These are phyloP conservation scores for Penicillium hesseltinei DNA, from an alignment of 2,329 filamentous ascomycete genomes.

Conservation along the genomic window DNA sequence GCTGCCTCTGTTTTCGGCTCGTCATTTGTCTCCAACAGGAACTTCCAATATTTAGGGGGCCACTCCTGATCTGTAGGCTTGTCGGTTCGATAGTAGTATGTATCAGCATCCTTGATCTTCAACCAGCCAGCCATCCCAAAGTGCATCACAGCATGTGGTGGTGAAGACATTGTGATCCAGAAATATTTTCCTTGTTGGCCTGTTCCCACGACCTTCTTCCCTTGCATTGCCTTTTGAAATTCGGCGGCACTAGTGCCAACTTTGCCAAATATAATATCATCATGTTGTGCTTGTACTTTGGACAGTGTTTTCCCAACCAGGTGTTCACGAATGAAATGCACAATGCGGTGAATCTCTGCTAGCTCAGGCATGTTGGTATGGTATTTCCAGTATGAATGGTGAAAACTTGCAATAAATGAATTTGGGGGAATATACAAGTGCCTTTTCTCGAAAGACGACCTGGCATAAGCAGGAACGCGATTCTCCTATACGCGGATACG, in stretches of 20 bases:
- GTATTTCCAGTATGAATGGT: background rate
- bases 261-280: constrained; percentile 86
- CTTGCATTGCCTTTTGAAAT: constrained; percentile 70
- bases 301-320: constrained; percentile 80
- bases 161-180: constrained; percentile 74
- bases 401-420: background rate
- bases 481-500: background rate
- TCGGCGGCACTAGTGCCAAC: constrained; percentile 74
- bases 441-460: background rate
- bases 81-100: constrained; percentile 72
- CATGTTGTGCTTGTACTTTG: constrained; percentile 69
- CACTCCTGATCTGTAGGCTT: constrained; percentile 62
- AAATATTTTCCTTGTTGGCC: constrained; percentile 97
- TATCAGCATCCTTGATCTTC: constrained; percentile 75
- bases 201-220: constrained; percentile 68
- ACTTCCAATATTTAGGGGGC: constrained; percentile 91
- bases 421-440: constrained; percentile 6
- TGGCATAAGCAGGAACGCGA: background rate
- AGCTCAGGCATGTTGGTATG: constrained; percentile 47
- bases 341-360: constrained; percentile 72
- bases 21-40: constrained; percentile 67
- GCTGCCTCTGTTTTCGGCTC: constrained; percentile 65
- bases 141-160: constrained; percentile 87
- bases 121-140: constrained; percentile 82
- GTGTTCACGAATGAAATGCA: constrained; percentile 78